A percentile compares a stretch with the other conserved stretches of the same genome.
phyloP scores from a whole-genome alignment of 345 rosid genomes.

The Rubroshorea leprosula region DNA sequence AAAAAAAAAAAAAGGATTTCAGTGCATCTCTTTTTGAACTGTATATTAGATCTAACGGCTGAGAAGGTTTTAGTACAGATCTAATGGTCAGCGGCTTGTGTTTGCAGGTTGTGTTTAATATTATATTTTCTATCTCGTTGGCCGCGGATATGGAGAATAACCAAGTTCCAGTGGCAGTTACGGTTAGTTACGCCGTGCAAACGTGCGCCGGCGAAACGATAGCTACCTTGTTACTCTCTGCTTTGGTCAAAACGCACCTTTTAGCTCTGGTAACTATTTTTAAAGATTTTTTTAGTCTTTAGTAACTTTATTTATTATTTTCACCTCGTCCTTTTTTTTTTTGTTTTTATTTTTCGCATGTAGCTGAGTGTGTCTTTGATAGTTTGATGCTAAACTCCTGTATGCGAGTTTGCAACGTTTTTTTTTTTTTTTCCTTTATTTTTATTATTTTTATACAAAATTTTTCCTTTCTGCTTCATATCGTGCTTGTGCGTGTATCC shows the following conservation, averaged over 20 bases:
- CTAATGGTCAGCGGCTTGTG: constrained; percentile 15
- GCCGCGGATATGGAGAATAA: constrained; percentile 29
- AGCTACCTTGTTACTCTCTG: constrained; percentile 29
- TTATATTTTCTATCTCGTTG: not conserved
- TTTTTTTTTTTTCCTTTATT: too few species aligned
- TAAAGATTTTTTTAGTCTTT: too few species aligned
- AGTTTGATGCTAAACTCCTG: too few species aligned
- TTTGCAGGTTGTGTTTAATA: constrained; percentile 6
- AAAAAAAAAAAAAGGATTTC: not conserved
- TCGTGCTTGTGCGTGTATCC: too few species aligned
- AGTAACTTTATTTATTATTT: too few species aligned
- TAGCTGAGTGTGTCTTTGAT: not conserved
- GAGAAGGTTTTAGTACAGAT: constrained; percentile 9
- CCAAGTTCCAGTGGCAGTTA: constrained; percentile 22
- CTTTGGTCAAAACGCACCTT: constrained; percentile 35
- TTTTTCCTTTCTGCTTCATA: too few species aligned
- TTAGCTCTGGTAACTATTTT: constrained; percentile 29
- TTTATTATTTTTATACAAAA: too few species aligned
- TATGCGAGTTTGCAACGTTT: too few species aligned
- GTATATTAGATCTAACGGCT: constrained; percentile 28
- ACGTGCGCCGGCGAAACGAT: constrained; percentile 49
- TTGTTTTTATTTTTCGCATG: too few species aligned
- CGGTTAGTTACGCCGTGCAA: constrained; percentile 30
- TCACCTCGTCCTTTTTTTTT: not conserved
- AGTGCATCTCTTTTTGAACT: not conserved